These are phyloP conservation scores for Amaranthus hypochondriacus DNA, from an alignment of 148 eudicot species.

Conservation along the genomic window DNA sequence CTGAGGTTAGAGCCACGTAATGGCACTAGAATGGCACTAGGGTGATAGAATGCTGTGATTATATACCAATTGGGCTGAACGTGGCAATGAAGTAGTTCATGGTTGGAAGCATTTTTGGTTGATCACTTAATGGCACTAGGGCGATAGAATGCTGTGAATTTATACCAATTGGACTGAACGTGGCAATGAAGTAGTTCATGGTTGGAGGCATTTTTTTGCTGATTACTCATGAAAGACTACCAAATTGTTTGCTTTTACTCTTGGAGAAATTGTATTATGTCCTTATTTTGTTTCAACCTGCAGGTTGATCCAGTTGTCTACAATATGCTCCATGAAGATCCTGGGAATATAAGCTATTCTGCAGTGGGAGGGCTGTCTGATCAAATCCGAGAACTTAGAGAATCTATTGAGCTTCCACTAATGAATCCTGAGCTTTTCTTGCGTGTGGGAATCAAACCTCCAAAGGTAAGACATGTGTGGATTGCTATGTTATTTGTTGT, in stretches of 20 bases:
- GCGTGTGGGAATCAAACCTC: conserved; percentile 96
- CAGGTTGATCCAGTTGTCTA: conserved; percentile 99
- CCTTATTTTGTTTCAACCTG: background rate
- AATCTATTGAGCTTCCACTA: conserved; percentile 89
- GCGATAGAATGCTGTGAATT: no score
- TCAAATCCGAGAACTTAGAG: conserved; percentile 94
- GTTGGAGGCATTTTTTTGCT: background rate
- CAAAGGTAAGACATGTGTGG: conserved; percentile 52
- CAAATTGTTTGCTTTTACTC: background rate
- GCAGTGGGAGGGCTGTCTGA: conserved; percentile 99
- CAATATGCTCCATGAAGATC: conserved; percentile 99
- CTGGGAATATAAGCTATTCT: conserved; percentile 96
- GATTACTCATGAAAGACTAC: no score
- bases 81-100: no score
- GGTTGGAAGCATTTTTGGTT: no score
- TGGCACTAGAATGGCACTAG: no score
- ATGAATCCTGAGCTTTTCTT: conserved; percentile 99
- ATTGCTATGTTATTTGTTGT: background rate
- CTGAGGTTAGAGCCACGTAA: no score
- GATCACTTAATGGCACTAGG: no score
- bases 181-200: background rate
- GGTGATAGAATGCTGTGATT: no score
- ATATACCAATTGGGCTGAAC: no score
- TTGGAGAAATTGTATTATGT: background rate
- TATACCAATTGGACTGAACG: background rate